A percentile compares a stretch with the other conserved stretches of the same genome.
Evolutionary conservation across 768 basidiomycete genomes (phyloP).

Genomic region (Leccinellum rugosiceps): DNA sequence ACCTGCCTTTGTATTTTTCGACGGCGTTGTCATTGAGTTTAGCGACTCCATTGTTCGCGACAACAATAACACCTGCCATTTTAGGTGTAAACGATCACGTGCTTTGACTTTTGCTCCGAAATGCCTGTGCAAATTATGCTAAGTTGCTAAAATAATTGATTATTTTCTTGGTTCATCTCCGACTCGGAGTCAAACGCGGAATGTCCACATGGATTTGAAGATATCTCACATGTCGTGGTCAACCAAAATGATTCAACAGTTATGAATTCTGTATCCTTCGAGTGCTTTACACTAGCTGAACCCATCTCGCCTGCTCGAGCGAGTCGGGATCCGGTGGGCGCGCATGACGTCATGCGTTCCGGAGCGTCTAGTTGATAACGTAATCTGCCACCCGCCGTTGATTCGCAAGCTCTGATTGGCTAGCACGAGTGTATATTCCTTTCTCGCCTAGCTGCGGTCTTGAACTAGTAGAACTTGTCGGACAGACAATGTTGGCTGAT

Average conservation of each 20-base stretch:
- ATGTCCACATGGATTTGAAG: not conserved
- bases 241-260: not conserved
- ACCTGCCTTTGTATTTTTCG: constrained; percentile 24
- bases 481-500: too few relatives aligned
- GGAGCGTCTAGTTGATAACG: not conserved
- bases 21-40: not conserved
- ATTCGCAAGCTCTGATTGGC: not conserved
- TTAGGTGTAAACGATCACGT: constrained; percentile 8
- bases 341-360: not conserved
- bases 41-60: constrained; percentile 25
- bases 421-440: not conserved
- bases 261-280: too few relatives aligned
- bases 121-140: not conserved
- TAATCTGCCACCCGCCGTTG: not conserved
- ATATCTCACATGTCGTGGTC: not conserved
- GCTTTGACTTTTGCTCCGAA: not conserved
- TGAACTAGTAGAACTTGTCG: not conserved
- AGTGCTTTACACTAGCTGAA: too few relatives aligned
- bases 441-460: too few relatives aligned
- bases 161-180: not conserved
- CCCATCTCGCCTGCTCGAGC: too few relatives aligned
- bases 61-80: constrained; percentile 30
- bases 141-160: not conserved
- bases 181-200: too few relatives aligned
- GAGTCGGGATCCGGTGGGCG: too few relatives aligned